A percentile compares a stretch with the other conserved stretches of the same genome.
phyloP scores from a whole-genome alignment of 192 early-diverging fungal genomes.

The Obelidium mucronatum region DNA sequence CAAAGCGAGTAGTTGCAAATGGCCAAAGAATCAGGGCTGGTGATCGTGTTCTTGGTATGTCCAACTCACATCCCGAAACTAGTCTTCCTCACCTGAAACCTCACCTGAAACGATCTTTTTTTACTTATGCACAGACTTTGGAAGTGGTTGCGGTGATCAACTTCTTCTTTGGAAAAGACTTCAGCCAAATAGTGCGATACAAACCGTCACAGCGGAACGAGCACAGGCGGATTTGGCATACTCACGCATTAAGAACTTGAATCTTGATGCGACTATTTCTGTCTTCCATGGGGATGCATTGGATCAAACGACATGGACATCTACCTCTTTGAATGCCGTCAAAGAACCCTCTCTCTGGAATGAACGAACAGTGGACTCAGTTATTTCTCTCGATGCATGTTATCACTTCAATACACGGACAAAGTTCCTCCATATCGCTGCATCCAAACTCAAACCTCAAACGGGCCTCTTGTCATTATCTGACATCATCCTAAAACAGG shows the following conservation, averaged over 20 bases:
- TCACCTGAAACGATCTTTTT: not conserved
- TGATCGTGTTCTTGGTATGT: not conserved
- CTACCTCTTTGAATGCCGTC: not conserved
- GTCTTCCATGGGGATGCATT: slow-evolving; percentile 43
- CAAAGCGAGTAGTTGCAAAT: slow-evolving; percentile 11
- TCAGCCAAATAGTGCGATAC: slow-evolving; percentile 23
- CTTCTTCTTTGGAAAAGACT: slow-evolving; percentile 18
- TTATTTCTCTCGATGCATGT: slow-evolving; percentile 43
- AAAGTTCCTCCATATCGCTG: slow-evolving; percentile 25
- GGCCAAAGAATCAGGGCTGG: not conserved
- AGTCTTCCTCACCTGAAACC: no score
- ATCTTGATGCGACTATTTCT: not conserved
- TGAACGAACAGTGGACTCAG: slow-evolving; percentile 33
- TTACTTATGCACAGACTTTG: slow-evolving; percentile 38
- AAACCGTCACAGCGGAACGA: slow-evolving; percentile 42
- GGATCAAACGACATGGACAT: slow-evolving; percentile 26
- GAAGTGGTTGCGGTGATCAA: slow-evolving; percentile 53
- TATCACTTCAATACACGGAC: slow-evolving; percentile 47
- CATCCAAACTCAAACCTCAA: not conserved
- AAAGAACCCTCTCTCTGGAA: not conserved
- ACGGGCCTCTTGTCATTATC: slow-evolving; percentile 30
- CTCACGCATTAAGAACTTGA: not conserved
- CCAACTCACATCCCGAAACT: not conserved
- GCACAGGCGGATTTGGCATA: slow-evolving; percentile 39
- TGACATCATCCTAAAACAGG: slow-evolving; percentile 41